phyloP scores from a whole-genome alignment of 768 basidiomycete species.

The Gloeopeniophorella convolvens region DNA sequence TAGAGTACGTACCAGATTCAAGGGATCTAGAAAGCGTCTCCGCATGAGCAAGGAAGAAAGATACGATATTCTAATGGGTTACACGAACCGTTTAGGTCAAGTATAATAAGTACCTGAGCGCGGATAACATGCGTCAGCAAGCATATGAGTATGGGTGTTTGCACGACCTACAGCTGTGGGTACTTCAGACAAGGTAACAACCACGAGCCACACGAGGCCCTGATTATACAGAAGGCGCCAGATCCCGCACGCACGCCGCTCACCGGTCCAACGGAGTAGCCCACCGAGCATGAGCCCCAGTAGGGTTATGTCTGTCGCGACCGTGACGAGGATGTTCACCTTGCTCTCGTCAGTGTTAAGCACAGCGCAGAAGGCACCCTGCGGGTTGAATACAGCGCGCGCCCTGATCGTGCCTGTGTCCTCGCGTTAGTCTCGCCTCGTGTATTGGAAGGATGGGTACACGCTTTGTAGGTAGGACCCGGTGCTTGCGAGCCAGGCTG shows the following conservation, averaged over 20 bases:
- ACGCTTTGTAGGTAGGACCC: no score
- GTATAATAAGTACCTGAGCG: not conserved
- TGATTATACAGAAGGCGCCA: slow-evolving; percentile 2
- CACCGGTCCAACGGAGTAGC: slow-evolving; percentile 3
- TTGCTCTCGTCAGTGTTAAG: not conserved
- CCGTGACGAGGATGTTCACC: not conserved
- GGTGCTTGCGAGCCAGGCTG: no score
- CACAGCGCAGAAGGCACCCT: not conserved
- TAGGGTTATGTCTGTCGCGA: not conserved
- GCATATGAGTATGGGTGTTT: not conserved
- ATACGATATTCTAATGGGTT: not conserved
- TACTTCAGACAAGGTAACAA: not conserved
- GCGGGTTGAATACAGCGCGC: no score
- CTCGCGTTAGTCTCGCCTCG: no score
- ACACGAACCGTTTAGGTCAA: slow-evolving; percentile 2
- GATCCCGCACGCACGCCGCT: not conserved
- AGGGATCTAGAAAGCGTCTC: not conserved
- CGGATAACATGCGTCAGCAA: not conserved
- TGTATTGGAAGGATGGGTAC: no score
- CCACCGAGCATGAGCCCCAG: slow-evolving; percentile 2
- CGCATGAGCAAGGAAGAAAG: not conserved
- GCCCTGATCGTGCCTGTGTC: no score
- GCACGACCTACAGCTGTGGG: not conserved
- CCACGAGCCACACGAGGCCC: not conserved
- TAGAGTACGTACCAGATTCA: slow-evolving; percentile 6